Evolutionary conservation across 1,284 basidiomycete species (phyloP), one percentile per base, ranked within the genome.

Genomic region (Dichomitus squalens): DNA sequence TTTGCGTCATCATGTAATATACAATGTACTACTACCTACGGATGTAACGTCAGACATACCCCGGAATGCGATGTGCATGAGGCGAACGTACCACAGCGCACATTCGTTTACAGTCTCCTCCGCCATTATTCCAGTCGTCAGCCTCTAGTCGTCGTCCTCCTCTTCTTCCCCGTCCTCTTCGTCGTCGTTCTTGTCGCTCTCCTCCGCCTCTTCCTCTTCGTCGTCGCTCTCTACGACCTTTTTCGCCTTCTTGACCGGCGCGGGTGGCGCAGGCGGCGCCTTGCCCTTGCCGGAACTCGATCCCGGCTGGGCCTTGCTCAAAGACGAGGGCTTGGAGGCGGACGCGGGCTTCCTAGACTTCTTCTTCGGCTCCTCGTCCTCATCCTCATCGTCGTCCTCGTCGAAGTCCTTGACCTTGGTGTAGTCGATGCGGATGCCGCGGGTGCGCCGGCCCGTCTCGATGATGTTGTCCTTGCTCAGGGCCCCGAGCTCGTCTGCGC

Each of bases 401-500:
- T 64, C 51, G 49, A 66, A 63, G 2, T 64, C 67, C 29, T 67
- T 47, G 23, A 72, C 72, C 47, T 76, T 71, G 18, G 72, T 74
- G 57, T 76, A 74, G 63, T 74, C 72, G 51, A 74, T 50, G 39
- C 70, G 69, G 21, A 72, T 68, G 3, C 73, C 74, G 23, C 74
- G 73, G 53, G 75, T 75, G 50, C 73, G 69, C 23, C 72, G 66
- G 14, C 68, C 66, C 21, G 59, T 63, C 1, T 60, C 63, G 49
- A 73, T 72, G 58, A 71, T 69, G 50, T 73, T 72, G 14, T 49
- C 51, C 20, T 55, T 54, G 39, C 71, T 69, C 39, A 75, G 53
- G 9, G 65, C 68, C 3, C 52, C 60, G 16, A 74, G 68, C 59
- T 74, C 72, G 53, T 74, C 75, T 76, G 49, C 41, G 20, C n/a